Evolutionary conservation across 768 basidiomycete genomes (phyloP).

Genomic region (Amanita muscaria): DNA sequence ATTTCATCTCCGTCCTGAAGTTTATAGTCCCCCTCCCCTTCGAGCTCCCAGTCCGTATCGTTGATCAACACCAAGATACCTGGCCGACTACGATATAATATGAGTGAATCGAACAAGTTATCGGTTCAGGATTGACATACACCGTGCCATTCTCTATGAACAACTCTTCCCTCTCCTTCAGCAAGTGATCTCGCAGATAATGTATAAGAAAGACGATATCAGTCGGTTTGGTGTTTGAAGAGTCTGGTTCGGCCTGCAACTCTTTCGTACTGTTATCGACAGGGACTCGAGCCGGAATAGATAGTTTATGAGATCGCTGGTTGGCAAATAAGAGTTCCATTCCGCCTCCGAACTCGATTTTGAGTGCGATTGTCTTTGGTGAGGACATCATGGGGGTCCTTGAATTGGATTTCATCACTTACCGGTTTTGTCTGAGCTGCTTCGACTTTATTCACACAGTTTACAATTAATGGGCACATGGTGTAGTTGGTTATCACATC

Average conservation of each 20-base stretch:
- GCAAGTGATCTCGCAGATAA: slow-evolving; percentile 65
- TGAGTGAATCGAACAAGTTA: slow-evolving; percentile 1
- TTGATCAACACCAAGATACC: slow-evolving; percentile 97
- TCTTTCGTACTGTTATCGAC: slow-evolving; percentile 23
- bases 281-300: slow-evolving; percentile 41
- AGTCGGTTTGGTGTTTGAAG: slow-evolving; percentile 30
- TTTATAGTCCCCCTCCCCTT: slow-evolving; percentile 84
- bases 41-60: slow-evolving; percentile 96
- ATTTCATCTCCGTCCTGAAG: slow-evolving; percentile 78
- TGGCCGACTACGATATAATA: slow-evolving; percentile 58
- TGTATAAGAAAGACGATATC: slow-evolving; percentile 73
- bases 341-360: slow-evolving; percentile 76
- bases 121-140: slow-evolving; percentile 36
- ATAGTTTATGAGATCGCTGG: slow-evolving; percentile 46
- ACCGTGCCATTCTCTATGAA: slow-evolving; percentile 85
- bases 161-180: slow-evolving; percentile 81
- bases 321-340: slow-evolving; percentile 81
- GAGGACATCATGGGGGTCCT: slow-evolving; percentile 4
- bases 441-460: too few species aligned
- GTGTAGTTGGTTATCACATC: slow-evolving; percentile 27
- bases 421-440: too few species aligned
- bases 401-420: background rate
- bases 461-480: slow-evolving; percentile 19
- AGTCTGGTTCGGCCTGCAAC: slow-evolving; percentile 7
- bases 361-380: slow-evolving; percentile 30